Conservation (phyloP, 2,329 filamentous ascomycete species). For the Sporothrix pseudoabietina region DNA sequence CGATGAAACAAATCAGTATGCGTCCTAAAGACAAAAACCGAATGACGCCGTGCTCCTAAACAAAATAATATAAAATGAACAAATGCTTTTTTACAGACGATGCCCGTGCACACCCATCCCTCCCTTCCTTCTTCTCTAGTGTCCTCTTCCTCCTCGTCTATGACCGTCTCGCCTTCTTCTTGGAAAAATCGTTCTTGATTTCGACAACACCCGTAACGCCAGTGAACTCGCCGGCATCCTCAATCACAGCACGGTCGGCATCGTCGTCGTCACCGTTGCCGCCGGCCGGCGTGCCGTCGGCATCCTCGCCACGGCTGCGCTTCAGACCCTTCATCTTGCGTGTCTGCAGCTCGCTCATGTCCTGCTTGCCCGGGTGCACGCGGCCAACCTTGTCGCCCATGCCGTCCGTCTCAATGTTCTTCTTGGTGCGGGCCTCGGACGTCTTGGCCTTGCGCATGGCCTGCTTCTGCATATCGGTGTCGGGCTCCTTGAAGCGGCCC, state of each 20-base stretch:
- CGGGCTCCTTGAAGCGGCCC: constrained; percentile 77
- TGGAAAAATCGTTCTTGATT: constrained; percentile 41
- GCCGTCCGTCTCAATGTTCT: constrained; percentile 88
- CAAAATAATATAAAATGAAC: constrained; percentile 20
- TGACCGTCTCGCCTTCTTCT: constrained; percentile 45
- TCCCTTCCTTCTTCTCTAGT: background rate
- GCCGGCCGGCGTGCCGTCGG: constrained; percentile 40
- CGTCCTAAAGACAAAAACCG: constrained; percentile 17
- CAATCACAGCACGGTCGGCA: constrained; percentile 34
- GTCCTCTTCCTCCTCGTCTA: constrained; percentile 10
- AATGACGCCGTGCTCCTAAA: constrained; percentile 29
- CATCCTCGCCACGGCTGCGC: constrained; percentile 65
- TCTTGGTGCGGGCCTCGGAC: constrained; percentile 78
- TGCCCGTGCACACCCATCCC: background rate
- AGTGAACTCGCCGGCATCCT: constrained; percentile 24
- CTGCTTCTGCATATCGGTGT: constrained; percentile 80
- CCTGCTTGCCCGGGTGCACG: constrained; percentile 88
- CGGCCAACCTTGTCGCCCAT: constrained; percentile 97
- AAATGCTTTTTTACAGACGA: constrained; percentile 15
- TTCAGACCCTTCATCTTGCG: constrained; percentile 99
- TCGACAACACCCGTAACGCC: constrained; percentile 28
- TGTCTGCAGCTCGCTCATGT: constrained; percentile 83
- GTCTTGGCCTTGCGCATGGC: constrained; percentile 84
- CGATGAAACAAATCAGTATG: constrained; percentile 8
- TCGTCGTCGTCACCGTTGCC: constrained; percentile 34